phyloP scores from a whole-genome alignment of 2,329 filamentous ascomycete genomes.

The Beauveria caledonica region DNA sequence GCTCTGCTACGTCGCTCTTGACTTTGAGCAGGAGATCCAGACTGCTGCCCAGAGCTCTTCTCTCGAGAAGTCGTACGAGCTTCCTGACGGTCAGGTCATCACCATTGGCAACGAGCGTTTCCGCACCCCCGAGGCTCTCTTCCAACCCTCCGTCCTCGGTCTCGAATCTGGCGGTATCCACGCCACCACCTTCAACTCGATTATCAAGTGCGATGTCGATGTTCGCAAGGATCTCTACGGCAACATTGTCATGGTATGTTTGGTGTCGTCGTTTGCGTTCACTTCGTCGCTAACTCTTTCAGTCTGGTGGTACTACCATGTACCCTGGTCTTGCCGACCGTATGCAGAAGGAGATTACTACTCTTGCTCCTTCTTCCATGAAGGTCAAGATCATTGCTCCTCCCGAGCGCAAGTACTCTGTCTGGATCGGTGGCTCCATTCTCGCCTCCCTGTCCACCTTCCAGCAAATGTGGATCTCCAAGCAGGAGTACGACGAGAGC shows the following conservation, averaged over 20 bases:
- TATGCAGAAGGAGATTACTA: constrained; percentile 99
- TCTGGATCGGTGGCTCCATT: constrained; percentile 99
- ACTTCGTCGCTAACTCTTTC: constrained; percentile 24
- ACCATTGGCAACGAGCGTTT: constrained; percentile 99
- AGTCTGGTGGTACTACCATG: constrained; percentile 99
- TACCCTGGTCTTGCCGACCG: constrained; percentile 99
- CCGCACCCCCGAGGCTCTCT: constrained; percentile 98
- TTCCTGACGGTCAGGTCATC: constrained; percentile 99
- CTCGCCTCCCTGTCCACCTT: constrained; percentile 98
- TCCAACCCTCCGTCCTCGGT: constrained; percentile 97
- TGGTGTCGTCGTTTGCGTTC: neutral
- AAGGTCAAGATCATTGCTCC: constrained; percentile 99
- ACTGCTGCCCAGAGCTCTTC: constrained; percentile 97
- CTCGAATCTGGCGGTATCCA: constrained; percentile 98
- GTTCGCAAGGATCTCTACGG: constrained; percentile 99
- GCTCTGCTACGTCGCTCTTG: constrained; percentile 99
- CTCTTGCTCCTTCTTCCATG: constrained; percentile 98
- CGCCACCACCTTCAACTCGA: constrained; percentile 99
- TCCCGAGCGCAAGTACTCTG: constrained; percentile 99
- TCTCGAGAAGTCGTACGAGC: constrained; percentile 99
- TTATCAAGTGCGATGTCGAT: constrained; percentile 99
- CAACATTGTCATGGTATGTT: constrained; percentile 99
- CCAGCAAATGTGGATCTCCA: constrained; percentile 99
- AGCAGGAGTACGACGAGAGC: constrained; percentile 99
- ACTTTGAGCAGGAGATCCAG: constrained; percentile 99